Evolutionary conservation across 2,329 filamentous ascomycete species (phyloP).

Genomic region (Coniochaeta hoffmannii): DNA sequence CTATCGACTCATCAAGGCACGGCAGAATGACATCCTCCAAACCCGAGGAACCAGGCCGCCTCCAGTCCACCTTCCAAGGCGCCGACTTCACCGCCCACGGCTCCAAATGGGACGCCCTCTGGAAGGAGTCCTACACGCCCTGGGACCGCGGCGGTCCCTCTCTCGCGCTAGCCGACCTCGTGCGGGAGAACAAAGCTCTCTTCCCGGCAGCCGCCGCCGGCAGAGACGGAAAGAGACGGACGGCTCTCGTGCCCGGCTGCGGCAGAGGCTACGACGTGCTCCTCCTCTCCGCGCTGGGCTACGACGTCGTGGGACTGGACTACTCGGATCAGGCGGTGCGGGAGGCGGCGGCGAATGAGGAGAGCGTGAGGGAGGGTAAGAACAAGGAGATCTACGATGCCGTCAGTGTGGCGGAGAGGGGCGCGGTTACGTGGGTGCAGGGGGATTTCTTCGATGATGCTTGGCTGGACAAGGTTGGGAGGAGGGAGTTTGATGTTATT

Average conservation of each 20-base stretch:
- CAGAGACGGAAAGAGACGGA: slow-evolving; percentile 19
- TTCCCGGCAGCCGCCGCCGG: slow-evolving; percentile 13
- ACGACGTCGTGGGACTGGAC: slow-evolving; percentile 71
- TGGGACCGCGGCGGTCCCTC: slow-evolving; percentile 51
- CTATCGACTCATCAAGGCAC: no score
- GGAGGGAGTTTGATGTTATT: slow-evolving; percentile 53
- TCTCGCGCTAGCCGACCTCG: slow-evolving; percentile 44
- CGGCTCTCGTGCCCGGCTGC: slow-evolving; percentile 72
- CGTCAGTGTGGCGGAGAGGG: slow-evolving; percentile 32
- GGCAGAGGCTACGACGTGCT: slow-evolving; percentile 76
- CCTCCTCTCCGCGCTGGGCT: slow-evolving; percentile 66
- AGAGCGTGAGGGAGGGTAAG: slow-evolving; percentile 18
- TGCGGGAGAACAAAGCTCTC: slow-evolving; percentile 40
- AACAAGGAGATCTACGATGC: slow-evolving; percentile 34
- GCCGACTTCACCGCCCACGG: slow-evolving; percentile 5
- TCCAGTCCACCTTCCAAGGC: not conserved
- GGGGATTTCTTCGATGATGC: slow-evolving; percentile 62
- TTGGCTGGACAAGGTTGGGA: slow-evolving; percentile 39
- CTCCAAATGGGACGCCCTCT: slow-evolving; percentile 39
- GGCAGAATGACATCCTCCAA: no score
- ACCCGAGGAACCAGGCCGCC: not conserved
- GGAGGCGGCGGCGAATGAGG: slow-evolving; percentile 36
- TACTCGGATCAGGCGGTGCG: slow-evolving; percentile 41
- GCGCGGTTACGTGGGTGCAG: slow-evolving; percentile 45
- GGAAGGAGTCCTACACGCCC: slow-evolving; percentile 36